phyloP scores from a whole-genome alignment of 306 rosid genomes.

The Spatholobus suberectus region DNA sequence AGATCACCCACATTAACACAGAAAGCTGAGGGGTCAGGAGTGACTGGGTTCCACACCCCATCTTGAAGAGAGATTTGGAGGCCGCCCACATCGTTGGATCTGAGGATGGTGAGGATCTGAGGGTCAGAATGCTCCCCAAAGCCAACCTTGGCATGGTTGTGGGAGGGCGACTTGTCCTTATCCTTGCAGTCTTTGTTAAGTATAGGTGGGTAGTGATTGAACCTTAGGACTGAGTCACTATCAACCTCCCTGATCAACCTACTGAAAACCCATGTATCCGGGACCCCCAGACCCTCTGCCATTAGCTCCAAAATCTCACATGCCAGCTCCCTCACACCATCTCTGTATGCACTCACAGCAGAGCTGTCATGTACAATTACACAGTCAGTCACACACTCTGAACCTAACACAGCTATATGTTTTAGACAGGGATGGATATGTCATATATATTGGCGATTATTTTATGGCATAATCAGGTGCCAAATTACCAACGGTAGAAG shows the following conservation, averaged over 20 bases:
- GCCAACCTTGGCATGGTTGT: conserved; percentile 45
- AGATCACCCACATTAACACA: conserved; percentile 84
- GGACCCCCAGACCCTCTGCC: conserved; percentile 72
- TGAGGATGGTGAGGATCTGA: conserved; percentile 75
- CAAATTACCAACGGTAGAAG: too few relatives aligned
- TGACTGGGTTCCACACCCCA: conserved; percentile 75
- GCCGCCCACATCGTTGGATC: conserved; percentile 82
- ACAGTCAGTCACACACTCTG: conserved; percentile 16
- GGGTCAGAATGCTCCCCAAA: conserved; percentile 95
- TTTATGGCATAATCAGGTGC: too few relatives aligned
- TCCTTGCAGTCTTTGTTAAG: conserved; percentile 26
- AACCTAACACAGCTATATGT: background rate
- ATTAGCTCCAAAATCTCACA: conserved; percentile 78
- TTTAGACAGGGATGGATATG: too few relatives aligned
- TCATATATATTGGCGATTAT: too few relatives aligned
- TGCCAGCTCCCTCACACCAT: conserved; percentile 58
- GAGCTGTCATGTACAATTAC: conserved; percentile 56
- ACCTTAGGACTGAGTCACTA: conserved; percentile 69
- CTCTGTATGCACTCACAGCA: conserved; percentile 54
- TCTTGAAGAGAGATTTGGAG: conserved; percentile 72
- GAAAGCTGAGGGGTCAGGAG: conserved; percentile 72
- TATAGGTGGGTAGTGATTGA: conserved; percentile 77
- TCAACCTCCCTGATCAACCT: conserved; percentile 59
- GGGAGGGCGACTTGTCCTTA: conserved; percentile 40
- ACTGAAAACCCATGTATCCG: conserved; percentile 59